Evolutionary conservation across 2,329 filamentous ascomycete genomes (phyloP).

Genomic region (Trematosphaeria pertusa): DNA sequence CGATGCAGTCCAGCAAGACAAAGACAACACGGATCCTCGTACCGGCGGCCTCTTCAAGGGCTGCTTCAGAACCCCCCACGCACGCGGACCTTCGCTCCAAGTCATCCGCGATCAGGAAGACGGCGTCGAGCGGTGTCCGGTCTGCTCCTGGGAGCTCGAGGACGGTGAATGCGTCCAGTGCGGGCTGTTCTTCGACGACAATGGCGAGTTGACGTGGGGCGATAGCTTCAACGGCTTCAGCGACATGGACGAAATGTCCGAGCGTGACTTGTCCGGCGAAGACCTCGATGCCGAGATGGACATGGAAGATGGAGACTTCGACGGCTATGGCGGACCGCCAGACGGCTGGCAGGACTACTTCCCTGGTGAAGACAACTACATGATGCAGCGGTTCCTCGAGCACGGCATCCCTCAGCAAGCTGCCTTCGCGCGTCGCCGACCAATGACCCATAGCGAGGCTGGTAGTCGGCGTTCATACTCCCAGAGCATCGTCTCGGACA

Average conservation of each 20-base stretch:
- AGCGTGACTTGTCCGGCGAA: conserved; percentile 45
- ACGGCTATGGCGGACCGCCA: conserved; percentile 39
- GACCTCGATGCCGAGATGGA: conserved; percentile 53
- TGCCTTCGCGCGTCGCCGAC: conserved; percentile 36
- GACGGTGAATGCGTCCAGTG: conserved; percentile 65
- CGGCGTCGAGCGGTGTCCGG: conserved; percentile 67
- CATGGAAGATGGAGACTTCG: conserved; percentile 48
- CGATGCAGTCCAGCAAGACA: conserved; percentile 66
- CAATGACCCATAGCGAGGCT: conserved; percentile 50
- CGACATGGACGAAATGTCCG: conserved; percentile 53
- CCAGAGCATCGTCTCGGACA: conserved; percentile 49
- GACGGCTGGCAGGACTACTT: conserved; percentile 41
- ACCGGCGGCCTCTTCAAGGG: conserved; percentile 70
- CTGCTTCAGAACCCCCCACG: conserved; percentile 54
- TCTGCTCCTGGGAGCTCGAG: conserved; percentile 69
- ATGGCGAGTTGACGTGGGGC: conserved; percentile 49
- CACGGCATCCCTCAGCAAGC: conserved; percentile 33
- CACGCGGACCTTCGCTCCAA: conserved; percentile 35
- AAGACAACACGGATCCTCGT: conserved; percentile 56
- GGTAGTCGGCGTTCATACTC: conserved; percentile 50
- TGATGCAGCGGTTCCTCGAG: conserved; percentile 44
- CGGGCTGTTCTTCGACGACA: conserved; percentile 57
- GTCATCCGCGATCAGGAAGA: conserved; percentile 65
- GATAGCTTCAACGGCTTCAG: conserved; percentile 53
- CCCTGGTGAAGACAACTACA: conserved; percentile 38